These are phyloP conservation scores for Gracilaria vermiculophylla DNA, from an alignment of 23 red algal genomes.

Conservation along the genomic window DNA sequence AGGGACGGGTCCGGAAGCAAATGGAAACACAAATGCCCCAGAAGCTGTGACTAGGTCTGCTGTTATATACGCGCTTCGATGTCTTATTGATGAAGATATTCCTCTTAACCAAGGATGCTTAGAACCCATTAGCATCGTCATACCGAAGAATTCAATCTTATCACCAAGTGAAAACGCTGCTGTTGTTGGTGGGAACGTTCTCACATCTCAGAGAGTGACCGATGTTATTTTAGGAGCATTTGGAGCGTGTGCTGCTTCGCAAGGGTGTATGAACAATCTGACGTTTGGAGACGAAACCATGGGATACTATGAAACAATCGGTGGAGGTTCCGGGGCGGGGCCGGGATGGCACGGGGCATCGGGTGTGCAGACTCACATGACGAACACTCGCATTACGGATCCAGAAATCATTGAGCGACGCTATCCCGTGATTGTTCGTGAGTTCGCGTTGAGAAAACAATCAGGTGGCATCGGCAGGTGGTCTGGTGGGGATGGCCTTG, in stretches of 20 bases:
- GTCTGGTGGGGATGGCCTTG: conserved; percentile 81
- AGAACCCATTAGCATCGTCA: conserved; percentile 72
- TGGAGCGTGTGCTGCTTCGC: conserved; percentile 88
- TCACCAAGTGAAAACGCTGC: conserved; percentile 66
- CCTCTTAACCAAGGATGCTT: conserved; percentile 98
- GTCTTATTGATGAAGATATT: conserved; percentile 83
- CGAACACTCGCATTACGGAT: conserved; percentile 97
- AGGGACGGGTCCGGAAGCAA: conserved; percentile 73
- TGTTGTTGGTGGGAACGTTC: conserved; percentile 97
- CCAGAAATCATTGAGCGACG: conserved; percentile 91
- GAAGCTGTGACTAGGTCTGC: conserved; percentile 80
- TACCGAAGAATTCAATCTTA: conserved; percentile 79
- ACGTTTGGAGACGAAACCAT: conserved; percentile 86
- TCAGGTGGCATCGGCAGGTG: conserved; percentile 70
- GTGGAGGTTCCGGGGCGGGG: conserved; percentile 89
- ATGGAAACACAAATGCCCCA: conserved; percentile 95
- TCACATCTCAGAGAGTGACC: conserved; percentile 94
- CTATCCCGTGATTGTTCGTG: conserved; percentile 90
- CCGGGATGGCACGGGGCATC: conserved; percentile 84
- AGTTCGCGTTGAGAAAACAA: conserved; percentile 73
- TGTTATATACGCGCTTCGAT: conserved; percentile 97
- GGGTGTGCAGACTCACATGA: conserved; percentile 98
- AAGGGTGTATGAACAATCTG: conserved; percentile 99
- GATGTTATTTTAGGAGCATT: conserved; percentile 98
- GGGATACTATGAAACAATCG: conserved; percentile 98